Conservation (phyloP, 768 basidiomycete genomes). For the Suillus spraguei region DNA sequence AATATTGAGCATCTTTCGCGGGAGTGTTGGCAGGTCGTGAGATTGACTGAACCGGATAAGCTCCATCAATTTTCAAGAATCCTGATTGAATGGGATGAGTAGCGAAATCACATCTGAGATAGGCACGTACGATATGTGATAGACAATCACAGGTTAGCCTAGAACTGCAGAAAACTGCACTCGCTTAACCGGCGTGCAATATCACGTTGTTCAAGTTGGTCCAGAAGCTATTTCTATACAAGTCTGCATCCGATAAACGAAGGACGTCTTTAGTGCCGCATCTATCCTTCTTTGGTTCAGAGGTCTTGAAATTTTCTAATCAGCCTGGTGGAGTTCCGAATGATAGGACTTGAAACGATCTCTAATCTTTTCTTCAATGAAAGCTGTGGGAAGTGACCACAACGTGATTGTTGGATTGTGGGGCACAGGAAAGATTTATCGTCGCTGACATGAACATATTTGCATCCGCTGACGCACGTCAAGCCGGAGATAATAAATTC, state of each 20-base stretch:
- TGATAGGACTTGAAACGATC: neutral
- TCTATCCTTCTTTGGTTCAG: constrained; percentile 3
- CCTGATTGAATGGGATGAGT: neutral
- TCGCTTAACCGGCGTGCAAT: neutral
- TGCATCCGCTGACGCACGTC: neutral
- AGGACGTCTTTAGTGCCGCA: neutral
- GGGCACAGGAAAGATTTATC: neutral
- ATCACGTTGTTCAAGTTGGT: neutral
- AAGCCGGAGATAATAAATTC: neutral
- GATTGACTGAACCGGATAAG: neutral
- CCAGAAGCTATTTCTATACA: constrained; percentile 3
- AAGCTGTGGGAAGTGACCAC: neutral
- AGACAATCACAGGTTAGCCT: neutral
- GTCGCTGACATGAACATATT: neutral
- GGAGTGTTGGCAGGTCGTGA: neutral
- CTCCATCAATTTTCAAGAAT: neutral
- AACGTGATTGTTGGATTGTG: neutral
- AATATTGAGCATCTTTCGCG: neutral
- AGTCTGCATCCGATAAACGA: neutral
- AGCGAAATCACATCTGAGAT: neutral
- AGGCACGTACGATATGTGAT: constrained; percentile 5
- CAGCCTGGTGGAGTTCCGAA: neutral
- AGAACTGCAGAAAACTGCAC: neutral
- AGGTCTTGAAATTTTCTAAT: neutral
- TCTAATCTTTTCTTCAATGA: neutral